phyloP scores from a whole-genome alignment of 108 stramenopile species.

The Skeletonema marinoi region DNA sequence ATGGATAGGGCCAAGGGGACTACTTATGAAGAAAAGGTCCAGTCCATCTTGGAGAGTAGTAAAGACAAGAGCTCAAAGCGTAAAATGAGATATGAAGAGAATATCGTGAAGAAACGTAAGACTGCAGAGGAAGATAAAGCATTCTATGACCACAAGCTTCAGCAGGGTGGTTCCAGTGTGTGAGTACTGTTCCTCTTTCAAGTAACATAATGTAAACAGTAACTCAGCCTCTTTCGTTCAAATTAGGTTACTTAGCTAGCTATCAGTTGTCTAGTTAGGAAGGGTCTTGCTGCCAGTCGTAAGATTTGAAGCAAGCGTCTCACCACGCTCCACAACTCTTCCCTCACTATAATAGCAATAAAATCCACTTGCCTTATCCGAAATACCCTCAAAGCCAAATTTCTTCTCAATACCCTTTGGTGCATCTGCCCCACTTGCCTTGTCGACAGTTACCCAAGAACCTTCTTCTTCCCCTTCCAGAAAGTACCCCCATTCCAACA shows the following conservation, averaged over 20 bases:
- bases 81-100: slow-evolving; percentile 67
- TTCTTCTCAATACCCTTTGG: slow-evolving; percentile 69
- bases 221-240: too few relatives aligned
- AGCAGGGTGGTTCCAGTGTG: slow-evolving; percentile 77
- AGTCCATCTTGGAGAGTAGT: slow-evolving; percentile 37
- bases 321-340: slow-evolving; percentile 50
- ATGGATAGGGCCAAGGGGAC: slow-evolving; percentile 71
- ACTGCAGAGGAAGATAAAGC: slow-evolving; percentile 76
- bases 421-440: slow-evolving; percentile 41
- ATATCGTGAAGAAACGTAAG: slow-evolving; percentile 82
- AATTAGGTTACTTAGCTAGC: too few relatives aligned
- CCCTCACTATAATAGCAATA: slow-evolving; percentile 74
- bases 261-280: background rate
- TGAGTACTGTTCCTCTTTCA: background rate
- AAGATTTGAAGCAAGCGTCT: background rate
- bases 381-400: slow-evolving; percentile 83
- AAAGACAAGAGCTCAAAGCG: slow-evolving; percentile 56
- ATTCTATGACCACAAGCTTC: slow-evolving; percentile 79
- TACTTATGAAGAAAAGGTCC: slow-evolving; percentile 90
- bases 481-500: slow-evolving; percentile 68
- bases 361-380: slow-evolving; percentile 68
- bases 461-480: slow-evolving; percentile 26
- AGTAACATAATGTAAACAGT: too few relatives aligned
- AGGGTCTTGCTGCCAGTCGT: background rate
- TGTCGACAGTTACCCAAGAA: slow-evolving; percentile 66